Base-by-base conservation (phyloP, 148 eudicot genomes). In the Diospyros lotus region DNA sequence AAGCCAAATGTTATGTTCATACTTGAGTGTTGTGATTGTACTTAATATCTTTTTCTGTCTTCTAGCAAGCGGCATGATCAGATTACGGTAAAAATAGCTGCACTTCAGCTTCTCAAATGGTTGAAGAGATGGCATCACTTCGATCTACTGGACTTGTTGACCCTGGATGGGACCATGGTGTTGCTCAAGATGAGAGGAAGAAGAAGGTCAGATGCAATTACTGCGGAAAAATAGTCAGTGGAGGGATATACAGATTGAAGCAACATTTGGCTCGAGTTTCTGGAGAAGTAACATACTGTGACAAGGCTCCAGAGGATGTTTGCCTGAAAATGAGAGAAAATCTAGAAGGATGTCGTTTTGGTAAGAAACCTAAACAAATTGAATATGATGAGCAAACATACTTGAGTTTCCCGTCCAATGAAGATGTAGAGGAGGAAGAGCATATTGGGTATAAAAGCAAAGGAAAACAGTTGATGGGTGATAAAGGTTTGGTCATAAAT, bases 81-180 rank as follows among this genome's bases (percentile, higher is more conserved):
- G 42, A 42, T 40, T 61, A 17, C 59, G 60, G 69, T 74, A 12
- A 74, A n/a, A 41, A 39, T 41, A 52, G 69, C 60, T 15, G 51
- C 41, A 2, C 50, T n/a, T 4, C 50, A 62, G 15, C 67, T 74
- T 66, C 2, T 42, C 68, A 63, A 77, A 83, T 84, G 84, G 79
- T 84, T 78, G 85, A 80, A 84, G 88, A 88, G 71, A 91, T 91
- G 93, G 76, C 85, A 9, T 85, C 97, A 53, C 79, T 82, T 66
- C 97, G 97, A 74, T 81, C 90, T n/a, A 66, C 81, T 63, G 95
- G 97, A 69, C 85, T 75, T 79, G 85, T 88, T 42, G 98, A 94
- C 83, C 98, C 98, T 75, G 98, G 98, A 50, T 94, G 98, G 98
- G 98, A 94, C 83, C 97, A 94, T 72, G 98, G 97, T 76, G 75